phyloP scores from a whole-genome alignment of 1,284 basidiomycete genomes.

The Microbotryum intermedium region DNA sequence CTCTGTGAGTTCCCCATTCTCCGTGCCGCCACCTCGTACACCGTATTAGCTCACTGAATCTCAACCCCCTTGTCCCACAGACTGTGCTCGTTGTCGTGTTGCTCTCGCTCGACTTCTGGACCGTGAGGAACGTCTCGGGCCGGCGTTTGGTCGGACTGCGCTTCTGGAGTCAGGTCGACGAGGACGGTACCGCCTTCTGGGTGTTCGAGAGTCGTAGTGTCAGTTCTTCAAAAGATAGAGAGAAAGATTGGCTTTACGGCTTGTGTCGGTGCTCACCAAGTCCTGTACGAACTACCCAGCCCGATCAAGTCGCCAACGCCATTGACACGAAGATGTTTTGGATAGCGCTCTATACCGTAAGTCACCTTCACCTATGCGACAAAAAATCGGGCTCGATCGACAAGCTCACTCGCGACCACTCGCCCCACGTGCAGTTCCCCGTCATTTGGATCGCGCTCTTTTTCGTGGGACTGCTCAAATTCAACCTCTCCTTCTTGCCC shows the following conservation, averaged over 20 bases:
- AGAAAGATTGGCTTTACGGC: too few relatives aligned
- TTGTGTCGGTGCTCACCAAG: background rate
- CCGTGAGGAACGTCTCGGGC: slow-evolving; percentile 87
- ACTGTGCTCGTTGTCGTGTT: slow-evolving; percentile 84
- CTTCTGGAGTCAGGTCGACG: slow-evolving; percentile 96
- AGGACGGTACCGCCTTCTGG: slow-evolving; percentile 91
- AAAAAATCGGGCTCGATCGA: slow-evolving; percentile 3
- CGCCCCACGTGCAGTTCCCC: slow-evolving; percentile 52
- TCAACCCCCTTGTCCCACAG: slow-evolving; percentile 71
- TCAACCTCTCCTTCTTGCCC: slow-evolving; percentile 41
- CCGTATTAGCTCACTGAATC: too few relatives aligned
- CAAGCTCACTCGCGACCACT: background rate
- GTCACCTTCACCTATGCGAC: background rate
- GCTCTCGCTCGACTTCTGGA: slow-evolving; percentile 94
- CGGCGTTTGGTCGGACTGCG: slow-evolving; percentile 80
- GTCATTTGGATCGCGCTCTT: slow-evolving; percentile 74
- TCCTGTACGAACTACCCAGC: slow-evolving; percentile 46
- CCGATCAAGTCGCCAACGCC: slow-evolving; percentile 77
- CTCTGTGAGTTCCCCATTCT: slow-evolving; percentile 51
- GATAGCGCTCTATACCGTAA: slow-evolving; percentile 29
- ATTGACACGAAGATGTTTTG: slow-evolving; percentile 64
- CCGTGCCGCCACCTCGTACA: background rate
- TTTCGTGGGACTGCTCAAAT: slow-evolving; percentile 77
- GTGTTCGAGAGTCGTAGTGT: slow-evolving; percentile 63
- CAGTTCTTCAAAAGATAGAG: background rate